Evolutionary conservation across 1,139 yeast species (phyloP).

Genomic region (Taphrina communis): DNA sequence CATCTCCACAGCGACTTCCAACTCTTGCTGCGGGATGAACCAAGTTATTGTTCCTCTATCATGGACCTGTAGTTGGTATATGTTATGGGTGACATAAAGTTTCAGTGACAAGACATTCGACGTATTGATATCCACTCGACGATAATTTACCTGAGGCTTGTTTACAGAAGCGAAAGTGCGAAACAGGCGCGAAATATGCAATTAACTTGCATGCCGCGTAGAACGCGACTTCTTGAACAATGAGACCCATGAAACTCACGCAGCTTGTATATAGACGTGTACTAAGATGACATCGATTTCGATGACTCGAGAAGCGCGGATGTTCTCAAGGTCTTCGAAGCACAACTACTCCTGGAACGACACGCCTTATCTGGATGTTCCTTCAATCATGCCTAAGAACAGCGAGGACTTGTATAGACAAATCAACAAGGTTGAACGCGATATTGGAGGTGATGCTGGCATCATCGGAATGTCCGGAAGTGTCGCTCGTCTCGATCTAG

Average conservation of each 20-base stretch:
- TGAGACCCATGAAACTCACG: no score
- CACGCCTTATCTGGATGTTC: not conserved
- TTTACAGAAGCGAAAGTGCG: not conserved
- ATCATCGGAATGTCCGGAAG: slow-evolving; percentile 30
- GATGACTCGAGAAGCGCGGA: slow-evolving; percentile 1
- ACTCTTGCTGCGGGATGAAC: no score
- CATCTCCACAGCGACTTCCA: not conserved
- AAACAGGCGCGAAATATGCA: not conserved
- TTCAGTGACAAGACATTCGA: not conserved
- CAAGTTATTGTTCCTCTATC: no score
- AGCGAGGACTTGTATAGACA: slow-evolving; percentile 12
- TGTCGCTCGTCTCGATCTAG: slow-evolving; percentile 13
- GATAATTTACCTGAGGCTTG: not conserved
- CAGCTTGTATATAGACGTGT: no score
- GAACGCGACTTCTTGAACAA: no score
- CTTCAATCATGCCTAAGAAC: not conserved
- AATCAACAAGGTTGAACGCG: slow-evolving; percentile 26
- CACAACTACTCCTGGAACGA: not conserved
- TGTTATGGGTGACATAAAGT: not conserved
- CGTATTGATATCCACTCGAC: not conserved
- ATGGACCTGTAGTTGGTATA: not conserved
- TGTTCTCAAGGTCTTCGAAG: not conserved
- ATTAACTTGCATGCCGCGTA: no score
- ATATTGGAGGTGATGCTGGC: slow-evolving; percentile 23
- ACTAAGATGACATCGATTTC: not conserved